Conservation (phyloP, 1,284 basidiomycete genomes). For the Schizophyllum amplum region DNA sequence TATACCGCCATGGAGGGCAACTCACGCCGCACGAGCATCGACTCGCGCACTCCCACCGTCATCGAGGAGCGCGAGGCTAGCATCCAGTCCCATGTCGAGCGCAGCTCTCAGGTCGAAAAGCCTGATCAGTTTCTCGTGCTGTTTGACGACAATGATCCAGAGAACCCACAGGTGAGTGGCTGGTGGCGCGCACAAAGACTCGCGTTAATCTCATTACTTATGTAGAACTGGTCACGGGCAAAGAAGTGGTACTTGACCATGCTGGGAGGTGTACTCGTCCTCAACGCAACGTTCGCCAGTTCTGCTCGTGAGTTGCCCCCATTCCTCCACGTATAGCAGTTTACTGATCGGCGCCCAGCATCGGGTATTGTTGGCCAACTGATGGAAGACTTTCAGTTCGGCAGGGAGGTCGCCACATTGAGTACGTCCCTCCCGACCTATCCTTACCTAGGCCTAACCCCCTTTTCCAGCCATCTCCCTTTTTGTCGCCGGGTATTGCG, state of each 20-base stretch:
- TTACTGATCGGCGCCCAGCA: constrained; percentile 19
- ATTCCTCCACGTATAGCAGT: background rate
- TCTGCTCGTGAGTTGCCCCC: constrained; percentile 34
- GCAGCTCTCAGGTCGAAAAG: constrained; percentile 2
- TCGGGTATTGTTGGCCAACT: constrained; percentile 41
- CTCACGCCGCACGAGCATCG: background rate
- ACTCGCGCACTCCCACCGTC: background rate
- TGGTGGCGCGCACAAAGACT: no score
- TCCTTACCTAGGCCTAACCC: background rate
- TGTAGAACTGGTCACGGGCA: constrained; percentile 31
- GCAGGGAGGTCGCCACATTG: constrained; percentile 35
- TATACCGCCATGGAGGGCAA: background rate
- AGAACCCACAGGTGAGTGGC: constrained; percentile 25
- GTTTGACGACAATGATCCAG: constrained; percentile 26
- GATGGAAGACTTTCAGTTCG: constrained; percentile 43
- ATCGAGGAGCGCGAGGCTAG: background rate
- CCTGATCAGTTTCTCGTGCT: constrained; percentile 25
- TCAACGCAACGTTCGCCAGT: constrained; percentile 63
- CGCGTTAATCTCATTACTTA: no score
- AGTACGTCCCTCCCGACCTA: background rate
- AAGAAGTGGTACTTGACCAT: constrained; percentile 45
- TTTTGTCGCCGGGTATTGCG: constrained; percentile 48
- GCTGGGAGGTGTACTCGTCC: constrained; percentile 52
- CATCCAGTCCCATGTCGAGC: background rate
- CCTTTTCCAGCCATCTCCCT: constrained; percentile 38